Base-by-base conservation (phyloP, 495 filamentous ascomycete species). In the Astrocystis sublimbata region DNA sequence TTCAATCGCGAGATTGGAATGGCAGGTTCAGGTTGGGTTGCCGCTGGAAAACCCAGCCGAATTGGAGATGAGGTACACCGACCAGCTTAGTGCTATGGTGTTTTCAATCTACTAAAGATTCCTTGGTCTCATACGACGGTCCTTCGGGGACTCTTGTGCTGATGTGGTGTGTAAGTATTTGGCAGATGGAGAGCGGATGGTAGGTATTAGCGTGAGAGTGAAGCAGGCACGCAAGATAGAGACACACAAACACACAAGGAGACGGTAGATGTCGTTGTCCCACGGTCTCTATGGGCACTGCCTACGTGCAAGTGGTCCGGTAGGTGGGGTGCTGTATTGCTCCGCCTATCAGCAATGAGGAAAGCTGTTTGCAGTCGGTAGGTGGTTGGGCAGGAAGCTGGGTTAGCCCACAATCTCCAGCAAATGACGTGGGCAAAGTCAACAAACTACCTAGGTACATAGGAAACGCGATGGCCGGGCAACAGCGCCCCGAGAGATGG, bases 391-490 rank as follows among this genome's bases (percentile, higher is more conserved):
- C 54, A 28, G 33, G 35, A 13, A 21, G 28, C 36, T 17, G 28
- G 13, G 30, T 15, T 41, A 46, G 40, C 28, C 30, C 40, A 45
- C 35, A 31, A 36, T 17, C 10, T 12, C 38, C 61, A 46, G 57
- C 47, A 26, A 54, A 62, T 71, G 68, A 71, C 68, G 68, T 71
- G 61, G n/a, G 68, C 19, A 58, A 65, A 69, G 63, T 71, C 69
- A 71, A 71, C 62, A 71, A 62, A 61, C 19, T 7, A n/a, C n/a
- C n/a, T n/a, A n/a, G n/a, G 6, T n/a, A 21, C 17, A 24, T 3
- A 10, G n/a, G 23, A 26, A n/a, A n/a, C 6, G 40, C 38, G 65
- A 62, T 67, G 67, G 63, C 69, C 67, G 33, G 66, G 69, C 69
- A 71, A 71, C 69, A 24, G 24, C 33, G n/a, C 47, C 28, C 36